These are phyloP conservation scores for Quercus parvula DNA, from an alignment of 306 rosid genomes.

Conservation along the genomic window DNA sequence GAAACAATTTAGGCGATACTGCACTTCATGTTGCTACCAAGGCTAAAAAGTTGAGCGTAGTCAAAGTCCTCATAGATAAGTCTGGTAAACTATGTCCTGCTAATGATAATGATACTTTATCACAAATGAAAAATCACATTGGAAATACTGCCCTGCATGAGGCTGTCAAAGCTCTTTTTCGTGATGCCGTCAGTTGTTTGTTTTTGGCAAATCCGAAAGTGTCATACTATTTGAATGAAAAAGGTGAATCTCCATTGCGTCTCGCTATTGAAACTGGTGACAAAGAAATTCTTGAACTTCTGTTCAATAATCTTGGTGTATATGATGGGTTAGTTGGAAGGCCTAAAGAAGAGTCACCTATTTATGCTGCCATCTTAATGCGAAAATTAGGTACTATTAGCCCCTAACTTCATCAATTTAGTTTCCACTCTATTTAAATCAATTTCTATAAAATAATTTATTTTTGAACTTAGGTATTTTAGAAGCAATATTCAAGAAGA, in stretches of 20 bases:
- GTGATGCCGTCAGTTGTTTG: neutral
- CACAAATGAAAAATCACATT: neutral
- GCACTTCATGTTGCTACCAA: neutral
- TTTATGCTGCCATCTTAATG: neutral
- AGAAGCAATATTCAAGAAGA: neutral
- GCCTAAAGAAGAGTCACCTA: neutral
- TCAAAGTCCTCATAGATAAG: neutral
- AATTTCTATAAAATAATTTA: no score
- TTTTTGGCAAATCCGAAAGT: neutral
- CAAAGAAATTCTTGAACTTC: neutral
- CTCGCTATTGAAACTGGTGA: neutral
- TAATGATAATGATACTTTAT: neutral
- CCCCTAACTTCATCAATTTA: no score
- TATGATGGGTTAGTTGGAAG: neutral
- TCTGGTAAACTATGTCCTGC: neutral
- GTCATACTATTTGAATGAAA: neutral
- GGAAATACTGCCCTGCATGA: neutral
- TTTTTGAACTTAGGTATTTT: neutral
- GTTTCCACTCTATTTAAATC: neutral
- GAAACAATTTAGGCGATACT: neutral
- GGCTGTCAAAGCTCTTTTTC: accelerated
- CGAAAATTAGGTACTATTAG: no score
- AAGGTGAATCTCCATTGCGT: neutral
- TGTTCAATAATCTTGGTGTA: neutral
- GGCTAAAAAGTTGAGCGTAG: neutral